Evolutionary conservation across 148 eudicot genomes (phyloP).

Genomic region (Chenopodium quinoa): DNA sequence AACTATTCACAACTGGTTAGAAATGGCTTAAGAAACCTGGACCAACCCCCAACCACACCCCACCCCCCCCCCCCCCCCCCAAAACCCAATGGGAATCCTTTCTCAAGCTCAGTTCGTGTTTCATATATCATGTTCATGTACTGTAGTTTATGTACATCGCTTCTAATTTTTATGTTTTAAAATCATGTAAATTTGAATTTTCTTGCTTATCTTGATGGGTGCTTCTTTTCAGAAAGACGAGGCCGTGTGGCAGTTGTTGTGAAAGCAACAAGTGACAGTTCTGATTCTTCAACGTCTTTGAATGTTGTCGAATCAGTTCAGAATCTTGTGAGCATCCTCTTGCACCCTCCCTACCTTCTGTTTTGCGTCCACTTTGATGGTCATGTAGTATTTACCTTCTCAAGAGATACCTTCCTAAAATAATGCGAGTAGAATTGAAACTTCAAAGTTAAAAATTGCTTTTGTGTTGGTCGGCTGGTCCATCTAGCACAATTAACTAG

Average conservation of each 20-base stretch:
- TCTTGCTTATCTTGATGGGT: slow-evolving; percentile 5
- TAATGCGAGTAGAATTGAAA: not conserved
- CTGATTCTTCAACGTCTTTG: slow-evolving; percentile 69
- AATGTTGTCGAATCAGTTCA: slow-evolving; percentile 64
- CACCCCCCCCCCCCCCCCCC: no score
- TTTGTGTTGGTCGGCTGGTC: not conserved
- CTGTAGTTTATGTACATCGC: not conserved
- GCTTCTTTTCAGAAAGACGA: slow-evolving; percentile 46
- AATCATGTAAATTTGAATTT: not conserved
- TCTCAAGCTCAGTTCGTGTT: not conserved
- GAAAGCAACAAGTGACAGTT: slow-evolving; percentile 72
- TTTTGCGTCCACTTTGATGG: not conserved
- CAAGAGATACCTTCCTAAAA: not conserved
- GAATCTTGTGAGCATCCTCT: slow-evolving; percentile 62
- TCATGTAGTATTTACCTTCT: not conserved
- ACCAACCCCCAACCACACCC: no score
- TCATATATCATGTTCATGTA: not conserved
- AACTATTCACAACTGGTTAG: not conserved
- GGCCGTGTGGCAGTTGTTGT: slow-evolving; percentile 35
- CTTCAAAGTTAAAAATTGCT: not conserved
- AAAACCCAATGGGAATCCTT: not conserved
- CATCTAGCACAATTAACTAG: not conserved
- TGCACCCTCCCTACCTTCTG: not conserved
- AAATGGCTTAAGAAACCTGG: not conserved
- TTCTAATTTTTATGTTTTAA: not conserved